Percentiles rank a stretch among this genome's conserved stretches.
Conservation (phyloP, 352 stramenopile species). For the Blastocystis sp. region DNA sequence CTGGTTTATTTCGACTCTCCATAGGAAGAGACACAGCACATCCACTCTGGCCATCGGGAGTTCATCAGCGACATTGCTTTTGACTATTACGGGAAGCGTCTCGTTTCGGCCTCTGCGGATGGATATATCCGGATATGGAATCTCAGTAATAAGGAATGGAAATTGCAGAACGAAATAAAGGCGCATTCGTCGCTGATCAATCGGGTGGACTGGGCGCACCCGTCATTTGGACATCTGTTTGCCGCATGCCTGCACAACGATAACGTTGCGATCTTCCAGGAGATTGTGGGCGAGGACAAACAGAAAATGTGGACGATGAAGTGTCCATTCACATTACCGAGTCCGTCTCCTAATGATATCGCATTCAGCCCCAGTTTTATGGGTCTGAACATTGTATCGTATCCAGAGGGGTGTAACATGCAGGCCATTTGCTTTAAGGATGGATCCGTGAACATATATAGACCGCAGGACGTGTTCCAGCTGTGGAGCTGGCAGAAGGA, state of each 20-base stretch:
- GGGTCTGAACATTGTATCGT: neutral
- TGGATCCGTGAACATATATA: conserved; percentile 30
- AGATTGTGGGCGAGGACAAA: neutral
- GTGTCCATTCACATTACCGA: neutral
- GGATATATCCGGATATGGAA: conserved; percentile 25
- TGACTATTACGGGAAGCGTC: conserved; percentile 39
- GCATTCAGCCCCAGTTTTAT: conserved; percentile 28
- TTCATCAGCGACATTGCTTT: conserved; percentile 49
- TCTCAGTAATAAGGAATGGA: neutral
- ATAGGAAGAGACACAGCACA: neutral
- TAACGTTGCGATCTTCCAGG: neutral
- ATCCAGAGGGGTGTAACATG: neutral
- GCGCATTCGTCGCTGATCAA: conserved; percentile 39
- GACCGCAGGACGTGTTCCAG: neutral
- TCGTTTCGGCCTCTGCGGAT: conserved; percentile 15
- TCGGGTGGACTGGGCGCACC: conserved; percentile 39
- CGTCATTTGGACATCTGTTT: conserved; percentile 17
- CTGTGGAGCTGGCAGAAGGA: neutral
- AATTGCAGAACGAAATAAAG: conserved; percentile 2
- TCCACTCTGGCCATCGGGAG: conserved; percentile 29
- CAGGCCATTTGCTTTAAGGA: conserved; percentile 30
- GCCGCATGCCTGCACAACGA: conserved; percentile 33
- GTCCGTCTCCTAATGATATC: conserved; percentile 34
- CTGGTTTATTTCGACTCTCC: neutral
- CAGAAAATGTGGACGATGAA: neutral